Evolutionary conservation across 768 basidiomycete genomes (phyloP).

Genomic region (Suillus luteus): DNA sequence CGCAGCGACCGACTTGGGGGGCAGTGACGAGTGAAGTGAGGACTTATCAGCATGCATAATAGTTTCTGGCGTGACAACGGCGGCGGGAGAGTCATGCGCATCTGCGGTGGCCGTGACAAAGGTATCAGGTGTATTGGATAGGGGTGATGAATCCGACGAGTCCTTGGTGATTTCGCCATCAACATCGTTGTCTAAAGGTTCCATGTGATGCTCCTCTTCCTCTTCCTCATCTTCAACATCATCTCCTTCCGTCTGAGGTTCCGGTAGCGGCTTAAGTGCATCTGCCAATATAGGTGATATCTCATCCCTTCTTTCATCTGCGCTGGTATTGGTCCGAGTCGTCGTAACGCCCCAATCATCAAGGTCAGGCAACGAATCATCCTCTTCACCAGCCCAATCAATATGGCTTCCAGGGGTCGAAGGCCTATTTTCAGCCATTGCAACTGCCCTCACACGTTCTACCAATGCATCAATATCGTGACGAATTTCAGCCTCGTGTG

Average conservation of each 20-base stretch:
- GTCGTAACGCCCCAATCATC: slow-evolving; percentile 82
- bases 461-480: slow-evolving; percentile 76
- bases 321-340: slow-evolving; percentile 22
- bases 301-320: slow-evolving; percentile 36
- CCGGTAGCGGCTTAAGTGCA: slow-evolving; percentile 60
- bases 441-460: slow-evolving; percentile 72
- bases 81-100: slow-evolving; percentile 18
- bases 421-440: slow-evolving; percentile 68
- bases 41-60: slow-evolving; percentile 20
- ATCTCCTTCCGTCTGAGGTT: slow-evolving; percentile 36
- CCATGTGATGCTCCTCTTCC: slow-evolving; percentile 23
- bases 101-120: slow-evolving; percentile 12
- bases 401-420: slow-evolving; percentile 77
- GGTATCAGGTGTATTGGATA: slow-evolving; percentile 11
- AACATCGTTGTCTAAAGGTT: slow-evolving; percentile 19
- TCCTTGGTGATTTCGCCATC: slow-evolving; percentile 10
- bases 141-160: slow-evolving; percentile 13
- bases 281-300: slow-evolving; percentile 74
- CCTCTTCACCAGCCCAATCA: slow-evolving; percentile 89
- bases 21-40: slow-evolving; percentile 49
- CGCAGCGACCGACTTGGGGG: slow-evolving; percentile 44
- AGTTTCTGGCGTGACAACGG: slow-evolving; percentile 14
- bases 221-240: slow-evolving; percentile 18
- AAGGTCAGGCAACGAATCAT: slow-evolving; percentile 76
- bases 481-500: slow-evolving; percentile 48